Evolutionary conservation across 768 basidiomycete genomes (phyloP).

Genomic region (Serendipita vermifera): DNA sequence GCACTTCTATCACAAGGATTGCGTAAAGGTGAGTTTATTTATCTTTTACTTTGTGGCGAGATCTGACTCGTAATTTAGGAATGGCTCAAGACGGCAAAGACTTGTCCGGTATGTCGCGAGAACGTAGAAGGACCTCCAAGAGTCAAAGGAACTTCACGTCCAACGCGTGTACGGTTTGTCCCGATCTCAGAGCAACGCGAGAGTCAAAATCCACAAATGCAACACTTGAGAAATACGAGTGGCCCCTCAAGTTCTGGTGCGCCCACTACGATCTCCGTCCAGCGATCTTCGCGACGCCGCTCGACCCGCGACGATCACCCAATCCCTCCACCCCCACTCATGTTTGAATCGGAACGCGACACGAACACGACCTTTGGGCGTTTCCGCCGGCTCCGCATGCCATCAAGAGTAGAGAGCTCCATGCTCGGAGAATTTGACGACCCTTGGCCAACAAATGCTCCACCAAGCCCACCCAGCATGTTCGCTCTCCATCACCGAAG

Average conservation of each 20-base stretch:
- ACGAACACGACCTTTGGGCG: too few species aligned
- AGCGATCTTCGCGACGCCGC: too few species aligned
- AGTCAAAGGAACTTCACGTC: not conserved
- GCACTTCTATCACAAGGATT: constrained; percentile 3
- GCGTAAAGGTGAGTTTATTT: constrained; percentile 4
- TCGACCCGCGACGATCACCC: too few species aligned
- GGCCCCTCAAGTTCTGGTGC: too few species aligned
- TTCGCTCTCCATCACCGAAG: not conserved
- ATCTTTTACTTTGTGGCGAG: not conserved
- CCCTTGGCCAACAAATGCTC: not conserved
- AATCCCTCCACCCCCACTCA: not conserved
- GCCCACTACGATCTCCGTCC: too few species aligned
- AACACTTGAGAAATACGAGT: too few species aligned
- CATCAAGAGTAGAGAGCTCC: too few species aligned
- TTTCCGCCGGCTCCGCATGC: too few species aligned
- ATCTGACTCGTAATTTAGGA: not conserved
- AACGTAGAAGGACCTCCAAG: not conserved
- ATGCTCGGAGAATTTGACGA: not conserved
- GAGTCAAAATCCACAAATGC: too few species aligned
- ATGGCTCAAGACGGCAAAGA: constrained; percentile 6
- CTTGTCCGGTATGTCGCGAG: not conserved
- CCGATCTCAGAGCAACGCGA: too few species aligned
- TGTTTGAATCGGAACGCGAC: too few species aligned
- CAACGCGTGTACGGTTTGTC: too few species aligned
- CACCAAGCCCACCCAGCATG: not conserved